phyloP scores from a whole-genome alignment of 2,329 filamentous ascomycete genomes.

The Penicillium decumbens region DNA sequence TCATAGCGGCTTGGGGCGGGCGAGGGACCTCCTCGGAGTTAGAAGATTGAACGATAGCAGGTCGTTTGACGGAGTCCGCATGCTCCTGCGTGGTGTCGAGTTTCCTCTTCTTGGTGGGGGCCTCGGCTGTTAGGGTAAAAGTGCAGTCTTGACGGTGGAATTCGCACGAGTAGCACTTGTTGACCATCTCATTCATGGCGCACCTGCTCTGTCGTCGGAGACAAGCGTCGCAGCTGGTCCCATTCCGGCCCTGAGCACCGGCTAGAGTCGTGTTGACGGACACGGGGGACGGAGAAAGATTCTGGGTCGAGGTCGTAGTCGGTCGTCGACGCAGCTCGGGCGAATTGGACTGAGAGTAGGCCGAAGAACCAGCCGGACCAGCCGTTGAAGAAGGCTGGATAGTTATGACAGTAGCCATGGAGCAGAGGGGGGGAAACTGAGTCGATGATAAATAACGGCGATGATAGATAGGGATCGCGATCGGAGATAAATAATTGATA shows the following conservation, averaged over 20 bases:
- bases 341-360: slow-evolving; percentile 26
- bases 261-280: slow-evolving; percentile 23
- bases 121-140: slow-evolving; percentile 32
- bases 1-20: slow-evolving; percentile 20
- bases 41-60: slow-evolving; percentile 19
- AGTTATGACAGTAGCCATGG: slow-evolving; percentile 41
- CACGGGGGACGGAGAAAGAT: slow-evolving; percentile 24
- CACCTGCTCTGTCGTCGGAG: slow-evolving; percentile 41
- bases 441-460: neutral
- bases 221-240: slow-evolving; percentile 42
- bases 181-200: slow-evolving; percentile 43
- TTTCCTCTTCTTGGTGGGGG: slow-evolving; percentile 39
- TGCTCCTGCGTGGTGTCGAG: slow-evolving; percentile 31
- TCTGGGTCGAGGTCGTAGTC: slow-evolving; percentile 19
- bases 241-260: slow-evolving; percentile 34
- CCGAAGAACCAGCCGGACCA: slow-evolving; percentile 20
- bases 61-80: slow-evolving; percentile 34
- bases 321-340: slow-evolving; percentile 25
- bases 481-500: slow-evolving; percentile 14
- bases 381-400: slow-evolving; percentile 35
- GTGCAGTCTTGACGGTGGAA: slow-evolving; percentile 45
- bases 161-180: slow-evolving; percentile 44
- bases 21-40: slow-evolving; percentile 8
- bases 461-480: slow-evolving; percentile 1
- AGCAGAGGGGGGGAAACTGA: neutral